These are phyloP conservation scores for Paecilomyces sp. DNA, from an alignment of 2,329 filamentous ascomycete genomes.

Conservation along the genomic window DNA sequence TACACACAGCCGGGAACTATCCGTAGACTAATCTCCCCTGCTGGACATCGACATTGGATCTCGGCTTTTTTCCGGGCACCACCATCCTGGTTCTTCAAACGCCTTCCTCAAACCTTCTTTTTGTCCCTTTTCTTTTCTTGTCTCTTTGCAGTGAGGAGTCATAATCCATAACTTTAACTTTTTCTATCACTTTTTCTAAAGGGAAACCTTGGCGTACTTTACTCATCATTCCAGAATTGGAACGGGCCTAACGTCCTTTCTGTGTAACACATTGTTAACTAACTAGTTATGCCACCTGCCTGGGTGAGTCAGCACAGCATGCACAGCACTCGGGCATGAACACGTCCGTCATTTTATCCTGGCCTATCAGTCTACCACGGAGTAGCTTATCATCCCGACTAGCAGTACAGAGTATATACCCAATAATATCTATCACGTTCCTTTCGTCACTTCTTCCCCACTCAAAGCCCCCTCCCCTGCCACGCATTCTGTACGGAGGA, in stretches of 20 bases:
- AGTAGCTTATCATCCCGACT: no score
- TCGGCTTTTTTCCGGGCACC: not conserved
- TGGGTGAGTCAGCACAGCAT: no score
- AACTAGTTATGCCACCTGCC: no score
- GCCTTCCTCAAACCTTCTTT: not conserved
- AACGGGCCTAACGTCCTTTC: not conserved
- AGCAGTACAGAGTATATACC: not conserved
- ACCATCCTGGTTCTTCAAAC: not conserved
- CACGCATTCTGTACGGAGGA: not conserved
- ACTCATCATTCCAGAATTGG: not conserved
- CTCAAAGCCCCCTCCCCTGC: not conserved
- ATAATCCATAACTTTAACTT: not conserved
- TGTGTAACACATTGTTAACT: not conserved
- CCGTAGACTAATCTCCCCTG: not conserved
- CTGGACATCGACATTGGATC: not conserved
- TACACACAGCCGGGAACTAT: not conserved
- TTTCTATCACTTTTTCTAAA: no score
- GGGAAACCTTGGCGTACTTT: not conserved
- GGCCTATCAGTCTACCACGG: no score
- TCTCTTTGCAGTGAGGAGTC: not conserved
- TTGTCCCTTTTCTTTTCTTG: not conserved
- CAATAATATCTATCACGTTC: not conserved
- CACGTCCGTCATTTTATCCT: no score
- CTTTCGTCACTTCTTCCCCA: not conserved
- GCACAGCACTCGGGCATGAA: no score